A percentile compares a stretch with the other conserved stretches of the same genome.
These are phyloP conservation scores for Rhynchosporium graminicola DNA, from an alignment of 2,329 filamentous ascomycete species.

Conservation along the genomic window DNA sequence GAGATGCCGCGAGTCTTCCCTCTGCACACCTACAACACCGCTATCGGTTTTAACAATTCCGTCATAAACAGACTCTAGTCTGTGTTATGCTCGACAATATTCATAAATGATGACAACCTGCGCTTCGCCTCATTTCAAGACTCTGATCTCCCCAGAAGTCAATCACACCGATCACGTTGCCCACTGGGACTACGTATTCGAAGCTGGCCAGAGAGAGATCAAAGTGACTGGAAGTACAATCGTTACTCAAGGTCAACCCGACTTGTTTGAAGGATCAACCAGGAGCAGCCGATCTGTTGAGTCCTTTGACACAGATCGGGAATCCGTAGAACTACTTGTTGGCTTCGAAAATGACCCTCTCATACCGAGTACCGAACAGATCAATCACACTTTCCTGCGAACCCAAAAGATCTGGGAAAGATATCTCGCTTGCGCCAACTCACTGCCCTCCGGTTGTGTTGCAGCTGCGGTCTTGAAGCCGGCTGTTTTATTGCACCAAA, in stretches of 20 bases:
- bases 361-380: conserved; percentile 1
- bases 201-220: conserved; percentile 2
- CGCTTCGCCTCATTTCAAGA: background rate
- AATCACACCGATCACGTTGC: conserved; percentile 13
- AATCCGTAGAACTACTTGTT: conserved; percentile 1
- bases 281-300: conserved; percentile 4
- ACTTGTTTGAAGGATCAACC: background rate
- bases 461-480: background rate
- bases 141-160: background rate
- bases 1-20: background rate
- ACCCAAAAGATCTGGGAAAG: background rate
- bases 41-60: background rate
- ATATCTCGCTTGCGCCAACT: background rate
- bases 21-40: background rate
- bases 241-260: conserved; percentile 14
- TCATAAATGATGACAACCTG: background rate
- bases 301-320: conserved; percentile 3
- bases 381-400: background rate
- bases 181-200: conserved; percentile 19
- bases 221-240: conserved; percentile 14
- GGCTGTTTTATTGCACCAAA: conserved; percentile 1
- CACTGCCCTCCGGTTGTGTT: conserved; percentile 1
- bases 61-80: background rate
- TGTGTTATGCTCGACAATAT: background rate
- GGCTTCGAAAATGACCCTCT: conserved; percentile 1